Conservation (phyloP, 148 eudicot species). For the Vaccinium vitisidaea region DNA sequence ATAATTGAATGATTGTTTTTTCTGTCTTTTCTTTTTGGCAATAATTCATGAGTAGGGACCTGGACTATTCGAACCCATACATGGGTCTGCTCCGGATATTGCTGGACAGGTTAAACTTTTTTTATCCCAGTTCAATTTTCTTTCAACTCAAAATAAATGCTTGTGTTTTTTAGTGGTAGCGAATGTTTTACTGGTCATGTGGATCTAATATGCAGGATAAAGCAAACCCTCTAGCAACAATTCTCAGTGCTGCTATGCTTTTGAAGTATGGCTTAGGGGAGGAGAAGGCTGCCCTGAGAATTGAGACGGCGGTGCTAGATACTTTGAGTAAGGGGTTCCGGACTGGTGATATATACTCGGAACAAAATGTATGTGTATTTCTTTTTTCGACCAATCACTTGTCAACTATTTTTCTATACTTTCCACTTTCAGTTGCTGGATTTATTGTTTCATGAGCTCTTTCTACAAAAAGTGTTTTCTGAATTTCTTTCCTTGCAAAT, state of each 20-base stretch:
- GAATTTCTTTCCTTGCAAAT: neutral
- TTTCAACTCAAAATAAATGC: neutral
- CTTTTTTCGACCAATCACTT: neutral
- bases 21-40: neutral
- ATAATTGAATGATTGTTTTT: neutral
- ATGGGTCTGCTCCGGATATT: constrained; percentile 98
- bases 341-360: constrained; percentile 81
- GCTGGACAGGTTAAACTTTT: constrained; percentile 85
- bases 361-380: constrained; percentile 58
- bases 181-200: neutral
- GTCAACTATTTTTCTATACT: neutral
- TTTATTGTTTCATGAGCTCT: neutral
- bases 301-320: constrained; percentile 80
- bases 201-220: constrained; percentile 52
- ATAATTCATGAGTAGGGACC: constrained; percentile 60
- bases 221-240: constrained; percentile 90
- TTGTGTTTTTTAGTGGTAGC: neutral
- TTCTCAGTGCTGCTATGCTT: constrained; percentile 96
- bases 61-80: constrained; percentile 94
- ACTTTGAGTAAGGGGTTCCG: constrained; percentile 75
- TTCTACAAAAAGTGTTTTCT: neutral
- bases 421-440: neutral
- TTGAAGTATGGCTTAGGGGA: constrained; percentile 90
- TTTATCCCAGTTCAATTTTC: neutral
- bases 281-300: constrained; percentile 77